Base-by-base conservation (phyloP, 306 rosid genomes). In the Rosa chinensis region DNA sequence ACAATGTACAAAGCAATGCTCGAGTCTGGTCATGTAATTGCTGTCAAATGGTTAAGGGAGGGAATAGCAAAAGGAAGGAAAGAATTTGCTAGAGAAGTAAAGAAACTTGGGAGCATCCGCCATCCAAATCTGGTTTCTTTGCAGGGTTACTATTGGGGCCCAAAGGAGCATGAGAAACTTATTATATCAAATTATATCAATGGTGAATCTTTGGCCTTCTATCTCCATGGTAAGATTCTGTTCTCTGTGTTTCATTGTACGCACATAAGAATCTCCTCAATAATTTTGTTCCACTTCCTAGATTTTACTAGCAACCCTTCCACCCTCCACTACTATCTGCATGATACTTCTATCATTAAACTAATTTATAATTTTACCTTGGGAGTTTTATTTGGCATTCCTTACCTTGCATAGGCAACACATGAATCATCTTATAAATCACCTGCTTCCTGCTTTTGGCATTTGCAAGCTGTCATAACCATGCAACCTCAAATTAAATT, bases 21-120 rank as follows among this genome's bases (percentile, higher is more conserved):
- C 11, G 82, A 83, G 42, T 87, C 97, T 16, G 96, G 92, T 77
- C 90, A 83, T 77, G 72, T 78, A 62, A 76, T 93, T 86, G 91
- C 91, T 64, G 89, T 90, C 76, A 93, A 90, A 82, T 89, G 94
- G 92, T 83, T 93, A 72, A 83, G 84, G 84, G 92, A 93, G 77
- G 94, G 92, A 85, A 93, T 87, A 81, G 88, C 91, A n/a, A 91
- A 93, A 87, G 93, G 91, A 6, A 89, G 85, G 71, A 90, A 90
- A 77, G 96, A 93, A 78, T 89, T 93, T 76, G 84, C 94, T 7
- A 85, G 96, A 83, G 96, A 93, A 83, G 78, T 88, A 1, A 88
- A 83, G 85, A 93, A 93, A 89, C 97, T 93, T 9, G 96, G 96
- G 68, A 84, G 81, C 47, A 90, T 90, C 80, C 91, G 86, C 79